Percentiles rank a stretch among this genome's conserved stretches.
Evolutionary conservation across 108 stramenopile species (phyloP).

Genomic region (Aureococcus anophagefferens): DNA sequence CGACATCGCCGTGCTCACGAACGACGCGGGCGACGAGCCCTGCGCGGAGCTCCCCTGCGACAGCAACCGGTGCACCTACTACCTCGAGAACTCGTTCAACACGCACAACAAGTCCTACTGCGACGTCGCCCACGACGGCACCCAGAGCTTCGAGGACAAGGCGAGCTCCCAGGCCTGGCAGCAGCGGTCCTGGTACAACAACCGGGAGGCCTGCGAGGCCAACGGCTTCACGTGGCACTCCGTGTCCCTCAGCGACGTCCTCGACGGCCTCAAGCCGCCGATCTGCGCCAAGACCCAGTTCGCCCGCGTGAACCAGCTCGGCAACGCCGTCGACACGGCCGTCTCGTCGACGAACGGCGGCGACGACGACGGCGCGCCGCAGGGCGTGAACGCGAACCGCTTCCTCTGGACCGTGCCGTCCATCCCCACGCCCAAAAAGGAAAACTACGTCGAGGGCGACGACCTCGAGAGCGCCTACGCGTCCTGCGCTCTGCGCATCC

Average conservation of each 20-base stretch:
- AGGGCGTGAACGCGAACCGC: constrained; percentile 21
- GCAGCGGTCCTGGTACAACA: constrained; percentile 25
- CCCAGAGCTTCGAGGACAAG: no score
- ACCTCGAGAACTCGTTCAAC: constrained; percentile 21
- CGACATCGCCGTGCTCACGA: constrained; percentile 34
- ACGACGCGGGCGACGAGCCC: constrained; percentile 11
- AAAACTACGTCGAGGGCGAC: not conserved
- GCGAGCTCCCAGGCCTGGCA: constrained; percentile 14
- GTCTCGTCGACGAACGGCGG: not conserved
- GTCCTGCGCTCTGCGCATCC: constrained; percentile 23
- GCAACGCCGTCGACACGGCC: constrained; percentile 25
- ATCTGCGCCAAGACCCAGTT: constrained; percentile 20
- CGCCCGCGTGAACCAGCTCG: constrained; percentile 36
- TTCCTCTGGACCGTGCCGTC: constrained; percentile 31
- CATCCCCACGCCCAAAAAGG: constrained; percentile 2
- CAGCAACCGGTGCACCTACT: constrained; percentile 21
- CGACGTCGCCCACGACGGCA: constrained; percentile 13
- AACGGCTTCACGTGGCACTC: constrained; percentile 18
- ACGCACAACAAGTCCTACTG: constrained; percentile 15
- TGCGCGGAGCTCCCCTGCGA: not conserved
- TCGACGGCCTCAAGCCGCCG: constrained; percentile 3
- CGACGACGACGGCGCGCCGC: not conserved
- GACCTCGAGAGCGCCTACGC: constrained; percentile 9
- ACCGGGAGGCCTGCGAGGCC: constrained; percentile 22
- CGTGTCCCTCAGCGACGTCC: constrained; percentile 11